These are phyloP conservation scores for Theobroma cacao DNA, from an alignment of 345 rosid species.

Conservation along the genomic window DNA sequence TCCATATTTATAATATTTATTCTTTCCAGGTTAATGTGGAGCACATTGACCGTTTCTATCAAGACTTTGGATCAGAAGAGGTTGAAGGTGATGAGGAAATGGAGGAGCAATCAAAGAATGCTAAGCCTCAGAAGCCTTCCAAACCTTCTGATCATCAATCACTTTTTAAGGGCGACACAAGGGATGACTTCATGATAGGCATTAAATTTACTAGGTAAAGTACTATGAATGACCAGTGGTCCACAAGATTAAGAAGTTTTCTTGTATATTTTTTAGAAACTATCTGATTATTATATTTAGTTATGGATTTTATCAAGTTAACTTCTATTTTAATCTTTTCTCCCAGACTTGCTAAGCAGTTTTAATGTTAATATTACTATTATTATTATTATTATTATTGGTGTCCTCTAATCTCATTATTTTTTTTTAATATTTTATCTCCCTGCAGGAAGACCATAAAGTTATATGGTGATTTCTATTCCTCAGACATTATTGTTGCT, in stretches of 20 bases:
- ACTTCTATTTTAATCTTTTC: not conserved
- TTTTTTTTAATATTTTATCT: constrained; percentile 1
- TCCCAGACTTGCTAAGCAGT: not conserved
- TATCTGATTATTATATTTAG: not conserved
- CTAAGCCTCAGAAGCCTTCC: constrained; percentile 44
- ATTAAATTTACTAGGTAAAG: constrained; percentile 85
- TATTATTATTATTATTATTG: too few species aligned
- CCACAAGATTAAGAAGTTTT: not conserved
- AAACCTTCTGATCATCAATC: constrained; percentile 82
- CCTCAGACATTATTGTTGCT: constrained; percentile 89
- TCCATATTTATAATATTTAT: not conserved
- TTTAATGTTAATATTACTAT: too few species aligned
- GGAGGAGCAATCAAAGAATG: constrained; percentile 21
- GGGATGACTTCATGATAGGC: constrained; percentile 83
- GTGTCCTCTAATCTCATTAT: not conserved
- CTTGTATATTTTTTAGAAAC: not conserved
- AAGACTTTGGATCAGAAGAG: constrained; percentile 71
- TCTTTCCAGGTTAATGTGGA: constrained; percentile 74
- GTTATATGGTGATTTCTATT: constrained; percentile 77
- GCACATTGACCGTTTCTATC: constrained; percentile 65
- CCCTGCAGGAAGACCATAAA: constrained; percentile 68
- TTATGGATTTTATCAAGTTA: not conserved
- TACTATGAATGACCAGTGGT: not conserved
- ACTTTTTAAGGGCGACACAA: constrained; percentile 73
- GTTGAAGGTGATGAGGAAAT: constrained; percentile 37